Evolutionary conservation across 768 basidiomycete species (phyloP), one percentile per base, ranked within the genome.

Genomic region (Solioccasus polychromus): DNA sequence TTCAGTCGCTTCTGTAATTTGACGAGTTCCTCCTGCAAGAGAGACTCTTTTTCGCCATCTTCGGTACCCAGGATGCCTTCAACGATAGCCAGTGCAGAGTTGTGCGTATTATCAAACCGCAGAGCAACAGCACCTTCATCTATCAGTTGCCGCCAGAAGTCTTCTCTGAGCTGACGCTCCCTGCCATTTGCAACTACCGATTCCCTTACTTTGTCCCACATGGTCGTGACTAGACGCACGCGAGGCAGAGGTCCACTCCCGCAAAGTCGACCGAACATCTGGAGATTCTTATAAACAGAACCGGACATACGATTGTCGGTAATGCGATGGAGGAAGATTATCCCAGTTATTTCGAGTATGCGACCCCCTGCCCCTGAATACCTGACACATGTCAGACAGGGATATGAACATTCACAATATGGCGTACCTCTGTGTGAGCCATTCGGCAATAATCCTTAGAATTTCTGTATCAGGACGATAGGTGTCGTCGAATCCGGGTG

Each of bases 141-240:
- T 6, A 47, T 25, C 18, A 59, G 36, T 3, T 7, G 0, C 2
- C 5, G 5, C 58, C 58, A 75, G 42, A 65, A 72, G 0, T 54
- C 47, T 1, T 1, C 0, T 6, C 17, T 49, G 22, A 71, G 61
- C 35, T 71, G 48, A 0, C 15, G 8, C 36, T 70, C 67, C 20
- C 46, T 47, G 2, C 22, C 39, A 8, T 42, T 47, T n/a, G 31
- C 50, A 9, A 49, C 14, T 1, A 11, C 8, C 5, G 2, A 22
- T 26, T 62, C 62, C 18, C 39, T 59, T 14, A 55, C 59, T 1
- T 8, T 24, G 35, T 60, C 59, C 72, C 70, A 72, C 64, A 68
- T 70, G 2, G 66, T 72, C 1, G 71, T 73, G n/a, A 65, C 55
- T 12, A 73, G 48, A 17, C 62, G 51, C 5, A 68, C 56, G 17